Evolutionary conservation across 139 green algal genomes (phyloP).

Genomic region (Asterochloris sp.): DNA sequence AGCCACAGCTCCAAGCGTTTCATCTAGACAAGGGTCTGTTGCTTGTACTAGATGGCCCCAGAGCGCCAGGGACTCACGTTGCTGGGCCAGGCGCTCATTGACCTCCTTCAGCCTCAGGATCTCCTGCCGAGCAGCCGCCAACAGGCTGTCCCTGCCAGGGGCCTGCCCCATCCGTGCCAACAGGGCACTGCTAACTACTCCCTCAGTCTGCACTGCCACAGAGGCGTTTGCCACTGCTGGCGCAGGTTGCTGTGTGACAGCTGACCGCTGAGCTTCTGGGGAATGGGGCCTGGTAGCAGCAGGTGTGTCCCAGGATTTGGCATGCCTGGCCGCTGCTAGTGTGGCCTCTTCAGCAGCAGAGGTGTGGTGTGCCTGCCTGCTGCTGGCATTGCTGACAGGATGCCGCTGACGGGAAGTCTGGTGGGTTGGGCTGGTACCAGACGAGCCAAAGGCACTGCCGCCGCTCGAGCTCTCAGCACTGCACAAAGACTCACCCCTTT

Average conservation of each 20-base stretch:
- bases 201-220: conserved; percentile 17
- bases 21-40: neutral
- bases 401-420: too few relatives aligned
- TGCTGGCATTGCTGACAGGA: too few relatives aligned
- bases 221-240: neutral
- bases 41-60: too few relatives aligned
- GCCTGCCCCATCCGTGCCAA: neutral
- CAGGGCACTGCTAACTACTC: neutral
- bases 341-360: too few relatives aligned
- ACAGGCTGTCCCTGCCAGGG: conserved; percentile 13
- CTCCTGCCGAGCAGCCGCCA: conserved; percentile 32
- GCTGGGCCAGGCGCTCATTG: conserved; percentile 30
- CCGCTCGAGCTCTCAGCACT: too few relatives aligned
- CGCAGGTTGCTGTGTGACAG: neutral
- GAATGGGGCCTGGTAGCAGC: neutral
- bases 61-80: neutral
- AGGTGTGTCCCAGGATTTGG: too few relatives aligned
- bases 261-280: neutral
- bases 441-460: too few relatives aligned
- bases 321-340: too few relatives aligned
- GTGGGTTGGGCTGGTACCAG: too few relatives aligned
- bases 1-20: neutral
- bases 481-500: too few relatives aligned
- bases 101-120: conserved; percentile 34
- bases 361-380: too few relatives aligned